Evolutionary conservation across 805 yeast species (phyloP), one percentile per base, ranked within the genome.

Genomic region (Candida golubevii): DNA sequence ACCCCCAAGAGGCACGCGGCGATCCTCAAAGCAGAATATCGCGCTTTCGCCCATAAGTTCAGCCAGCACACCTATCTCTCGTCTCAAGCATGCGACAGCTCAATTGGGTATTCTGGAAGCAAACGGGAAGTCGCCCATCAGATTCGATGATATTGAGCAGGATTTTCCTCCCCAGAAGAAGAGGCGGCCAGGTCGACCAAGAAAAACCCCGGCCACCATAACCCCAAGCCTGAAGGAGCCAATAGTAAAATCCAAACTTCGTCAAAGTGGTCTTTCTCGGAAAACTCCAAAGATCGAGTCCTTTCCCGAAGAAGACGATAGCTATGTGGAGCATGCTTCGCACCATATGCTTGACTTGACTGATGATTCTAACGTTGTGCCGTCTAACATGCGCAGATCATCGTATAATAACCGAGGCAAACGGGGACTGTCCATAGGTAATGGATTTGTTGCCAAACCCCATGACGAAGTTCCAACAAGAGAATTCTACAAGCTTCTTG

Each of bases 381-480:
- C 42, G n/a, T 8, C 31, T 4, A 47, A 38, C 35, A 41, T 35
- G 10, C 41, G 51, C 31, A 40, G 51, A 13, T 44, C 78, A 1
- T 79, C 85, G 1, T 62, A 81, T 50, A 59, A 73, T 33, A 74
- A 76, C 42, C 66, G 93, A 30, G 93, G 93, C 7, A 83, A 82
- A 54, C 63, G 93, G 27, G 77, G 82, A 2, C 84, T 86, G 56
- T 82, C 89, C 0, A 76, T 85, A 7, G 89, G 90, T 1, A 83
- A 82, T 55, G 91, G 90, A 2, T 79, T 79, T 52, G 71, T 69
- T 2, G 86, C 83, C 0, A 75, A 74, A 28, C 90, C 90, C 1
- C 90, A 85, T 58, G 68, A 72, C 0, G 81, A 79, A 37, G 78
- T 85, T 1, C 72, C 79, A 0, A 66, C 71, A 0, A 53, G 63